phyloP scores from a whole-genome alignment of 495 filamentous ascomycete species.

The Emericellopsis terricola region DNA sequence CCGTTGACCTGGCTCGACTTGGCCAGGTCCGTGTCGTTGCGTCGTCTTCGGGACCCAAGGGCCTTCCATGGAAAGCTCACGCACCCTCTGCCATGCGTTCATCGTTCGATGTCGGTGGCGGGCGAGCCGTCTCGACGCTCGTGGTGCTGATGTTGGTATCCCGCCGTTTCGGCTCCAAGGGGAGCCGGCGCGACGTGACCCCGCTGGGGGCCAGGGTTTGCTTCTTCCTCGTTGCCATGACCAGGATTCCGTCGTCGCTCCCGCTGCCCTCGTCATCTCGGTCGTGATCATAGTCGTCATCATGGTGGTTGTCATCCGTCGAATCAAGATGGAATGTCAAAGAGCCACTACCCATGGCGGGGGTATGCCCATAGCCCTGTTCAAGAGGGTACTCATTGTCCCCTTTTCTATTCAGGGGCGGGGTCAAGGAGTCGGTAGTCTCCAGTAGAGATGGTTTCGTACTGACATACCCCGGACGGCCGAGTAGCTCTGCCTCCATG shows the following conservation, averaged over 20 bases:
- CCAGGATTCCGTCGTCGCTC: conserved; percentile 35
- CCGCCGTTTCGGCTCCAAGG: conserved; percentile 17
- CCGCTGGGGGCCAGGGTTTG: conserved; percentile 8
- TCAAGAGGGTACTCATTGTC: conserved; percentile 21
- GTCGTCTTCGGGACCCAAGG: too few species aligned
- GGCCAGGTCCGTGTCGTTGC: too few species aligned
- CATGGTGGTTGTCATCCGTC: conserved; percentile 20
- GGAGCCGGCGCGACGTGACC: conserved; percentile 10
- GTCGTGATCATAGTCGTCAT: conserved; percentile 35
- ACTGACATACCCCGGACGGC: conserved; percentile 25
- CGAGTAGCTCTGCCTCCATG: conserved; percentile 33
- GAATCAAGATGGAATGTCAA: conserved; percentile 10
- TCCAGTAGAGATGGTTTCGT: conserved; percentile 18
- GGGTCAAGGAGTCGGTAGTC: conserved; percentile 34
- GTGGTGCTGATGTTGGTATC: conserved; percentile 30
- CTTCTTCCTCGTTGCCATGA: conserved; percentile 24
- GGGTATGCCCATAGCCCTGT: conserved; percentile 9
- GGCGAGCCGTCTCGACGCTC: conserved; percentile 37
- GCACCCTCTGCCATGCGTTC: too few species aligned
- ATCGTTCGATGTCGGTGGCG: too few species aligned
- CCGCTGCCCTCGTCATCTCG: too few species aligned
- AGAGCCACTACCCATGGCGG: conserved; percentile 9
- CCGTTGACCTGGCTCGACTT: too few species aligned
- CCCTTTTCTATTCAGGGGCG: conserved; percentile 28
- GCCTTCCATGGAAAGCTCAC: too few species aligned